These are phyloP conservation scores for Aspergillus asperescens DNA, from an alignment of 495 filamentous ascomycete species.

Conservation along the genomic window DNA sequence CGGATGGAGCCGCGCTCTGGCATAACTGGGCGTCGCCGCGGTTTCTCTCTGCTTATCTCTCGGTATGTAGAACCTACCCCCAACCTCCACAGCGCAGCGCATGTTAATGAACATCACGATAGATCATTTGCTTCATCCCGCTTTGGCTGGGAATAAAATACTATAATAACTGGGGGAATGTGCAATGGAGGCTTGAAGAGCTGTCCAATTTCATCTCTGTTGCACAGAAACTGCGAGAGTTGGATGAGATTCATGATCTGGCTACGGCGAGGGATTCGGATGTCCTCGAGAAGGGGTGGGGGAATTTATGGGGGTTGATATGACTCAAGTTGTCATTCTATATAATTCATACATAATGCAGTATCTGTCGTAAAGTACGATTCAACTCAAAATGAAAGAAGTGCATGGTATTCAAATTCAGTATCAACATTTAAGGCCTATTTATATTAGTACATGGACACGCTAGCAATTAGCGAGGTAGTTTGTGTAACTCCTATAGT, in stretches of 20 bases:
- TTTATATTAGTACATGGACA: too few relatives aligned
- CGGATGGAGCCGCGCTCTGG: constrained; percentile 39
- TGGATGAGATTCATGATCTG: constrained; percentile 16
- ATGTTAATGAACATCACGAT: constrained; percentile 11
- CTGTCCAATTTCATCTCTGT: constrained; percentile 21
- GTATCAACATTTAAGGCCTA: too few relatives aligned
- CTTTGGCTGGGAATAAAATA: constrained; percentile 31
- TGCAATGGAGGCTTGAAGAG: constrained; percentile 28
- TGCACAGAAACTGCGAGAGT: constrained; percentile 6
- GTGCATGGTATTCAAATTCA: too few relatives aligned
- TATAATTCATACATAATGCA: too few relatives aligned
- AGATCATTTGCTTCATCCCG: constrained; percentile 22
- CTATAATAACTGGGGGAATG: constrained; percentile 16
- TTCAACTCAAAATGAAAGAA: too few relatives aligned
- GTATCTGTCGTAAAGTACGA: too few relatives aligned
- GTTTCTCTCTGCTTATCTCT: constrained; percentile 36
- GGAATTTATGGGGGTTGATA: constrained; percentile 19
- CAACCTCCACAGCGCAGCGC: not conserved
- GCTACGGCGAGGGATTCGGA: constrained; percentile 10
- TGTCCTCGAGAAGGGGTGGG: constrained; percentile 9
- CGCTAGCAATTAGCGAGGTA: too few relatives aligned
- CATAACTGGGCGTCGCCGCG: constrained; percentile 24
- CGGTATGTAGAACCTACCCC: constrained; percentile 19
- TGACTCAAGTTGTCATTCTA: not conserved
- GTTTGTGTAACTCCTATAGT: too few relatives aligned